Percentiles rank a stretch among this genome's conserved stretches.
phyloP scores from a whole-genome alignment of 2,329 filamentous ascomycete species.

The Polytolypa hystricis region DNA sequence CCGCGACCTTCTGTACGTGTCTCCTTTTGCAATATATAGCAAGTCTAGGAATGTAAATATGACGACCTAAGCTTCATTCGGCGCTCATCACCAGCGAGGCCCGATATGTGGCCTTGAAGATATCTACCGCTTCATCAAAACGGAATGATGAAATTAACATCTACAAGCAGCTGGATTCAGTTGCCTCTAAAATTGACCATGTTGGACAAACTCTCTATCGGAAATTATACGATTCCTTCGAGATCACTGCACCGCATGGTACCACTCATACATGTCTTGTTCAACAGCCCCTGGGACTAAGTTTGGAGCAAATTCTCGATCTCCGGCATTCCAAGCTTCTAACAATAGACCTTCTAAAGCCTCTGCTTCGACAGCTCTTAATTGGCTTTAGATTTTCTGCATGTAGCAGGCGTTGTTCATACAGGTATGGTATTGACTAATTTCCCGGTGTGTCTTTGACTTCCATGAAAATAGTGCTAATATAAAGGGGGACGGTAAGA shows the following conservation, averaged over 20 bases:
- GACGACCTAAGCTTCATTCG: constrained; percentile 12
- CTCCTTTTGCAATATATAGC: constrained; percentile 3
- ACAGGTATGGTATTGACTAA: background rate
- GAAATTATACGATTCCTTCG: constrained; percentile 11
- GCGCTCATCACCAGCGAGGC: background rate
- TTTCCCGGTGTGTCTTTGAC: background rate
- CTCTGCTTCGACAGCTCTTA: constrained; percentile 7
- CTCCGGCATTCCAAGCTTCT: constrained; percentile 5
- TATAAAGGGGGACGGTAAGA: background rate
- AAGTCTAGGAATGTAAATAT: no score
- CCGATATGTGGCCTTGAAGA: constrained; percentile 1
- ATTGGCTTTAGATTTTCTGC: no score
- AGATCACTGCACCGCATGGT: constrained; percentile 3
- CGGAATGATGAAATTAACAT: constrained; percentile 5
- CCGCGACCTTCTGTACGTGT: constrained; percentile 10
- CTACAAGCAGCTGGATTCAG: constrained; percentile 6
- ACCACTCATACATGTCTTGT: constrained; percentile 8
- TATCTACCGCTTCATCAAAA: constrained; percentile 3
- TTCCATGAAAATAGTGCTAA: background rate
- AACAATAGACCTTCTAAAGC: constrained; percentile 8
- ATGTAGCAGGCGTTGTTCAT: no score
- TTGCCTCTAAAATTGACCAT: constrained; percentile 4
- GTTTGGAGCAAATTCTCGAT: constrained; percentile 8
- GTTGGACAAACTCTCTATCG: constrained; percentile 5
- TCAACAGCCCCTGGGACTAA: constrained; percentile 9